Evolutionary conservation across 192 early-diverging fungal species (phyloP), one percentile per base, ranked within the genome.

Genomic region (Coemansia sp.): DNA sequence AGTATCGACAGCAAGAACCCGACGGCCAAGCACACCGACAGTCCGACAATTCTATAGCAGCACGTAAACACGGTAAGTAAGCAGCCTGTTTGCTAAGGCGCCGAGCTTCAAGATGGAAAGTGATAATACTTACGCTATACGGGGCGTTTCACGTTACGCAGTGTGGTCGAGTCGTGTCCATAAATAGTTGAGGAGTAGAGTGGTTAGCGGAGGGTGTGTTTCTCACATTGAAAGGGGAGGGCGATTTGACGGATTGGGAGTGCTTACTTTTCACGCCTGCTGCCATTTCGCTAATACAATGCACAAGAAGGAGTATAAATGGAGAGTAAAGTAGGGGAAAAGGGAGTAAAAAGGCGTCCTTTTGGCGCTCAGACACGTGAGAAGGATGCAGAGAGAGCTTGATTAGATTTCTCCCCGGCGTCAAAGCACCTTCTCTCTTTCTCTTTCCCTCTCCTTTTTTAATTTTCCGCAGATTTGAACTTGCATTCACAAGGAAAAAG

Each of bases 1-100:
- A 98, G 83, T 63, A 96, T 95, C 50, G 91, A 91, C 22, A 93
- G 82, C 58, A 98, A 79, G 57, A 95, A 93, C 23, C 95, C 95
- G 49, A 81, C 71, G 11, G 93, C 93, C 39, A 98, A 79, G 50
- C 91, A 90, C 72, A 96, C 92, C 20, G 95, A 90, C 31, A 98
- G 81, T 32, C 69, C 86, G 55, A 94, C 92, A 42, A 67, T 62
- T 21, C 56, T 58, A 62, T 27, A 41, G 20, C n/a, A n/a, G n/a
- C n/a, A n/a, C n/a, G n/a, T n/a, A n/a, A n/a, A n/a, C n/a, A n/a
- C n/a, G n/a, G n/a, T 20, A 3, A 5, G 20, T 20, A 3, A n/a
- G 19, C 17, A 10, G 11, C 6, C 19, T 20, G n/a, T 41, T 20
- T 5, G n/a, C 39, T 19, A 6, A 20, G 6, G 39, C n/a, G 1